These are phyloP conservation scores for Candida ficus DNA, from an alignment of 805 yeast species.

Conservation along the genomic window DNA sequence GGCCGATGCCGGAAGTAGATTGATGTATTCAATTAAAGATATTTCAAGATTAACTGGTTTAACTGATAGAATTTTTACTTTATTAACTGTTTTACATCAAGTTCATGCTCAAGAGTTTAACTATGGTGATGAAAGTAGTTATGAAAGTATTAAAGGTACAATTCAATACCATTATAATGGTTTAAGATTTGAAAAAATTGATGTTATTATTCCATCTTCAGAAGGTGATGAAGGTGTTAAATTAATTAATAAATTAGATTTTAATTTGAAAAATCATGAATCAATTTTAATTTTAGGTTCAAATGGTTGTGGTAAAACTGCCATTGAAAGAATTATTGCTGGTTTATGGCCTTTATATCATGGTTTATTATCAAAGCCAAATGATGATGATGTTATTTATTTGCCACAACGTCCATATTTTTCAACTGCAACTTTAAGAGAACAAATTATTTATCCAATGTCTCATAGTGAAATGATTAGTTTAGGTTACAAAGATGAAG, in stretches of 20 bases:
- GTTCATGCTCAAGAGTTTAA: constrained; percentile 57
- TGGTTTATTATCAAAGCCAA: constrained; percentile 80
- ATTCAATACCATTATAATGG: constrained; percentile 73
- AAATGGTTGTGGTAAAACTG: constrained; percentile 87
- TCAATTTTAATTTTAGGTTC: constrained; percentile 79
- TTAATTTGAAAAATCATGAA: constrained; percentile 46
- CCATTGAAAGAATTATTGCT: constrained; percentile 76
- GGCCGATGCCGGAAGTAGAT: constrained; percentile 92
- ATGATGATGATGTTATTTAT: constrained; percentile 61
- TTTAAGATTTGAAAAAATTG: constrained; percentile 76
- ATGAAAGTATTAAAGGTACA: constrained; percentile 68
- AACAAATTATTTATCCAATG: constrained; percentile 85
- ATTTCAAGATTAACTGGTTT: constrained; percentile 87
- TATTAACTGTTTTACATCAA: constrained; percentile 73
- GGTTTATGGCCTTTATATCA: constrained; percentile 89
- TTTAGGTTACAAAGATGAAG: constrained; percentile 64
- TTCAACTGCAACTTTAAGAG: constrained; percentile 77
- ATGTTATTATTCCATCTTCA: constrained; percentile 70
- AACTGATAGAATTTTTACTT: constrained; percentile 76
- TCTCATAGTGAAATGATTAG: constrained; percentile 73
- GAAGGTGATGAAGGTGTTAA: constrained; percentile 58
- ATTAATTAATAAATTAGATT: constrained; percentile 55
- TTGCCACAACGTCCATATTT: constrained; percentile 87
- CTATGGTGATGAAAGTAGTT: constrained; percentile 34
- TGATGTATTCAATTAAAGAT: constrained; percentile 93